phyloP scores from a whole-genome alignment of 1,284 basidiomycete genomes.

The Xerocomus nothofagi region DNA sequence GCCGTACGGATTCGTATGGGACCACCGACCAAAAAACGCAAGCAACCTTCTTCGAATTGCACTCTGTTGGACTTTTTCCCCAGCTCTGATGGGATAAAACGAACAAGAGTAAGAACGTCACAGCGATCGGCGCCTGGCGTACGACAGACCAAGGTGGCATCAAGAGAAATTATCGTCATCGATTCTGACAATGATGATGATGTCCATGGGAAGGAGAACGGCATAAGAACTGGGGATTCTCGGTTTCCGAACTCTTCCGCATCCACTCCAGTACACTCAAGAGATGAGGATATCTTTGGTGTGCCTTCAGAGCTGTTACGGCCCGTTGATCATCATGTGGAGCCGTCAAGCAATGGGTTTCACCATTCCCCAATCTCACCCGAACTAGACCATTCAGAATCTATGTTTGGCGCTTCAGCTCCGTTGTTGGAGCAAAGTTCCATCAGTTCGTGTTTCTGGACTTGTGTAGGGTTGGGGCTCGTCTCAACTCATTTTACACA shows the following conservation, averaged over 20 bases:
- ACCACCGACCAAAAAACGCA: slow-evolving; percentile 44
- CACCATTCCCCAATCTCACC: not conserved
- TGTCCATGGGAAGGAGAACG: slow-evolving; percentile 3
- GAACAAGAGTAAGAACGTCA: slow-evolving; percentile 16
- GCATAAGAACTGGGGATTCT: not conserved
- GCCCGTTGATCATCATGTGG: not conserved
- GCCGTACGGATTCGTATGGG: slow-evolving; percentile 28
- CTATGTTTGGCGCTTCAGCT: slow-evolving; percentile 22
- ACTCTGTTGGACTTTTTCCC: slow-evolving; percentile 57
- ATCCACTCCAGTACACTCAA: slow-evolving; percentile 6
- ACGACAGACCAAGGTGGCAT: slow-evolving; percentile 11
- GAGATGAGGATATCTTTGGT: slow-evolving; percentile 29
- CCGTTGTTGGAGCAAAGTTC: slow-evolving; percentile 13
- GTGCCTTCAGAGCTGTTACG: slow-evolving; percentile 30
- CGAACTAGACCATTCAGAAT: slow-evolving; percentile 7
- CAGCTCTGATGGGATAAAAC: slow-evolving; percentile 24
- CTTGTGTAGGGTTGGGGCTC: not conserved
- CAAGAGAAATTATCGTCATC: slow-evolving; percentile 53
- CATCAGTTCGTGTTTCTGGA: slow-evolving; percentile 16
- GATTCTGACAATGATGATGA: slow-evolving; percentile 56
- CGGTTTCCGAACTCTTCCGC: not conserved
- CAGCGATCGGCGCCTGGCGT: not conserved
- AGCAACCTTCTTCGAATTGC: slow-evolving; percentile 36
- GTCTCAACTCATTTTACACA: slow-evolving; percentile 6
- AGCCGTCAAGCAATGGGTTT: not conserved